Base-by-base conservation (phyloP, 768 basidiomycete species). In the Lentinula lateritia region DNA sequence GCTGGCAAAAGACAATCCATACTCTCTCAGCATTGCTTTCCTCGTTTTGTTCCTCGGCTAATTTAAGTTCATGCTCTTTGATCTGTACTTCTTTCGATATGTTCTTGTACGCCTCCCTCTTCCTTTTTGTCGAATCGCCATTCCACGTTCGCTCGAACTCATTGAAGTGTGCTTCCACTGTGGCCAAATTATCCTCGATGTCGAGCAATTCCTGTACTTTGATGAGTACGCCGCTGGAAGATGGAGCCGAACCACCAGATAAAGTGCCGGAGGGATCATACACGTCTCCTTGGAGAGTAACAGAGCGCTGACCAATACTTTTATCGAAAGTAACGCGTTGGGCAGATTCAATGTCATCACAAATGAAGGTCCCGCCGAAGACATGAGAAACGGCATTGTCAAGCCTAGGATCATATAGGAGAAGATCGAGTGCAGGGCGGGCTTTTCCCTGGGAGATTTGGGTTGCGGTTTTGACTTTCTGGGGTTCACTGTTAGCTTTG, bases 231-330 rank as follows among this genome's bases (percentile, higher is more conserved):
- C 91, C 90, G 36, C 81, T 86, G 23, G 86, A 80, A 63, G 78
- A 88, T 0, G 95, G 92, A 0, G 93, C 87, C 1, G 93, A 84
- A 1, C 97, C 97, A 5, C 97, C 97, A 18, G 88, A 92, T 18
- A 99, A 83, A 0, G 92, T 95, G 6, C 96, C 96, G 7, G 90
- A 90, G 2, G 97, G 96, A 64, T 99, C 97, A 72, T 99, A 98
- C 10, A 97, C 85, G 68, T 98, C 97, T 2, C 97, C 97, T 2
- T 93, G 89, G 20, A 97, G 79, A 6, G 97, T 99, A 52, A 98
- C 95, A 9, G 92, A 95, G 55, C 87, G 87, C 53, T 91, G 86
- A 20, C 80, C 78, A 13, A 89, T 80, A 9, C 84, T 78, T 18
- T 70, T 74, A 60, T 86, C 78, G 77, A 98, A 98, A 0, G 97